phyloP scores from a whole-genome alignment of 768 basidiomycete genomes.

The Leccinum arenicola region DNA sequence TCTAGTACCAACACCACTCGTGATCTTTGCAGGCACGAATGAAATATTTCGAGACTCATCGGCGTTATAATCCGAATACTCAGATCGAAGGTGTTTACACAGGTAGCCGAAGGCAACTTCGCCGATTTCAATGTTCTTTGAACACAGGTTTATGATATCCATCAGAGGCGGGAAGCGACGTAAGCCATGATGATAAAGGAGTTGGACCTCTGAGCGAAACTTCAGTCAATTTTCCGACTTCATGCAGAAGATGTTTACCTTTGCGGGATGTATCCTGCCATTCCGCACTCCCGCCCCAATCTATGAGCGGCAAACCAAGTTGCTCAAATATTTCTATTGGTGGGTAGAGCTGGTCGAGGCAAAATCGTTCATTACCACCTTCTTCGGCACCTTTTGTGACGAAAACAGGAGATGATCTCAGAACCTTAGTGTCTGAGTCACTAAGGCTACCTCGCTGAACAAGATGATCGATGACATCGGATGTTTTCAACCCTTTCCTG shows the following conservation, averaged over 20 bases:
- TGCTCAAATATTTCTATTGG: conserved; percentile 65
- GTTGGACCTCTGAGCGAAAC: background rate
- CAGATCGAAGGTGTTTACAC: conserved; percentile 40
- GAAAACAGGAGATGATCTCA: too few relatives aligned
- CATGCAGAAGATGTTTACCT: background rate
- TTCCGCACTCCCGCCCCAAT: conserved; percentile 71
- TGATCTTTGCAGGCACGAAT: too few relatives aligned
- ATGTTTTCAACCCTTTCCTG: too few relatives aligned
- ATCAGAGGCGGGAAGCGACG: background rate
- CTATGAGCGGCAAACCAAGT: conserved; percentile 73
- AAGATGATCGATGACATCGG: too few relatives aligned
- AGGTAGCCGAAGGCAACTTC: conserved; percentile 71
- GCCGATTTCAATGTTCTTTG: conserved; percentile 34
- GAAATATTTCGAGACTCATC: conserved; percentile 29
- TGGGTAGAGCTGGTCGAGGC: conserved; percentile 62
- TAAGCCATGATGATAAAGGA: background rate
- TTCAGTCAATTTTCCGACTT: background rate
- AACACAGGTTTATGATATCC: background rate
- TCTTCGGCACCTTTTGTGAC: too few relatives aligned
- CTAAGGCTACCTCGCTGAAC: too few relatives aligned
- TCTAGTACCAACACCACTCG: too few relatives aligned
- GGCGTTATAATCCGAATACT: conserved; percentile 50
- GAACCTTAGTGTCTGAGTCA: too few relatives aligned
- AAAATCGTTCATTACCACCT: too few relatives aligned
- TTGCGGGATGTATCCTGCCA: conserved; percentile 43